Evolutionary conservation across 768 basidiomycete genomes (phyloP).

Genomic region (Albatrellus ellisii): DNA sequence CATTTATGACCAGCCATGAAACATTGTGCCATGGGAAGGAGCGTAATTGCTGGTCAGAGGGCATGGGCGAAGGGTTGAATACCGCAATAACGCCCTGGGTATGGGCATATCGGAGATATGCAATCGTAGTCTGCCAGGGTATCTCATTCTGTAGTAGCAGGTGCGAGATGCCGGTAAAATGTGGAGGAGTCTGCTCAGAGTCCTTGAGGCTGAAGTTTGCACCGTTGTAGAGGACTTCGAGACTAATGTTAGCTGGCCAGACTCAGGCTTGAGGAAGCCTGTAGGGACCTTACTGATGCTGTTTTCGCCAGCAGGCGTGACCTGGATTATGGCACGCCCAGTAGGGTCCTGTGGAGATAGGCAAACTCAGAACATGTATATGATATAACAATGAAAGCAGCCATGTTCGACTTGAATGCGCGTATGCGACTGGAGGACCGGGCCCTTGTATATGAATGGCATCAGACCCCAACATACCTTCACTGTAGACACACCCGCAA

Average conservation of each 20-base stretch:
- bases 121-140: slow-evolving; percentile 27
- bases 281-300: slow-evolving; percentile 35
- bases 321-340: slow-evolving; percentile 49
- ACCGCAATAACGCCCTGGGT: slow-evolving; percentile 20
- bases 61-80: slow-evolving; percentile 50
- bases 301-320: slow-evolving; percentile 44
- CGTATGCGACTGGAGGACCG: neutral
- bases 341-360: slow-evolving; percentile 24
- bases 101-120: slow-evolving; percentile 18
- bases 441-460: neutral
- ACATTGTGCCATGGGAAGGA: slow-evolving; percentile 37
- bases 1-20: slow-evolving; percentile 45
- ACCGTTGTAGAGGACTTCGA: slow-evolving; percentile 40
- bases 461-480: slow-evolving; percentile 20
- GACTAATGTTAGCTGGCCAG: neutral
- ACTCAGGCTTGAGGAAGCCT: slow-evolving; percentile 1
- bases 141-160: slow-evolving; percentile 52
- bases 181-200: slow-evolving; percentile 14
- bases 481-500: slow-evolving; percentile 24
- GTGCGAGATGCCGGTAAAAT: slow-evolving; percentile 29
- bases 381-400: neutral
- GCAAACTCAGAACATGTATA: neutral
- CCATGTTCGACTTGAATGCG: neutral
- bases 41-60: slow-evolving; percentile 24
- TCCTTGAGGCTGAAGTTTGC: slow-evolving; percentile 37